Percentiles rank a stretch among this genome's conserved stretches.
phyloP scores from a whole-genome alignment of 257 asterid species.

The Solanum clarkiae region DNA sequence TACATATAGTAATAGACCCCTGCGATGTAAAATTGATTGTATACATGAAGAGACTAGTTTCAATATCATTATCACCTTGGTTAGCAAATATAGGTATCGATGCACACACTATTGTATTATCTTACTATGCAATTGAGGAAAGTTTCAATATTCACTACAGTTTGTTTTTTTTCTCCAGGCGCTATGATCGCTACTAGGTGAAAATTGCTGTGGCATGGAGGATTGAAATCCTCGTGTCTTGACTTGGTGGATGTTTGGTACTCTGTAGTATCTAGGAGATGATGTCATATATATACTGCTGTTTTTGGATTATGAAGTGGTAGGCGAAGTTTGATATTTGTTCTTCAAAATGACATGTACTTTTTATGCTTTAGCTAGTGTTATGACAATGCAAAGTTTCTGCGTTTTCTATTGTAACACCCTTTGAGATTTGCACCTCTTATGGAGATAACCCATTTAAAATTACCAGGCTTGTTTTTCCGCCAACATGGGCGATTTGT shows the following conservation, averaged over 20 bases:
- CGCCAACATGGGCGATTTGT: background rate
- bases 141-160: background rate
- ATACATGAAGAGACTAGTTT: background rate
- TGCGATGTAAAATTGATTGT: background rate
- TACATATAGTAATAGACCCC: background rate
- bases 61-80: background rate
- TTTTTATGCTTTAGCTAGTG: background rate
- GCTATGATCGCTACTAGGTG: constrained; percentile 42
- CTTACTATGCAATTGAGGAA: background rate
- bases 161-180: constrained; percentile 22
- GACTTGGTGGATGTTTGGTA: background rate
- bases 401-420: background rate
- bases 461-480: background rate
- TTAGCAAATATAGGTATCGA: background rate
- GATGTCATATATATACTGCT: background rate
- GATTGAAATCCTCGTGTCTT: background rate
- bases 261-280: background rate
- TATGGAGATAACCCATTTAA: background rate
- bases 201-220: background rate
- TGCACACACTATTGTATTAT: background rate
- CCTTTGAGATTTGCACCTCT: background rate
- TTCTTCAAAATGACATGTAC: background rate
- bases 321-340: background rate
- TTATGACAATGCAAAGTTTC: background rate
- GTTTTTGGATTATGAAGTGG: background rate